phyloP scores from a whole-genome alignment of 2,329 filamentous ascomycete genomes.

The Trichoderma asperellum region DNA sequence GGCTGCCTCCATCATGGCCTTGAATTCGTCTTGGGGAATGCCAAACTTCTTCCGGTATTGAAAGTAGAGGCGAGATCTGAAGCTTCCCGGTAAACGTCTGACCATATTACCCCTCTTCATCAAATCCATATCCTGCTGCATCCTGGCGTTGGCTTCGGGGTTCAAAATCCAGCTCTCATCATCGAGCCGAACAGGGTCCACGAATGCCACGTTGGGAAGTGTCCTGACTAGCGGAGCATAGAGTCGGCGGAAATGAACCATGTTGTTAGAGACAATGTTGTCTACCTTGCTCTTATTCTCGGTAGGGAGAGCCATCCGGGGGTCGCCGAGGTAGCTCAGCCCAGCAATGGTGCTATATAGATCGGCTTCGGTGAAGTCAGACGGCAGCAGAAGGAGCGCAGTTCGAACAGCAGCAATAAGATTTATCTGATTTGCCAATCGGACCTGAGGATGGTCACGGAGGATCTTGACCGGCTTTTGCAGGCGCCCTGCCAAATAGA shows the following conservation, averaged over 20 bases:
- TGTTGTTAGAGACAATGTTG: constrained; percentile 92
- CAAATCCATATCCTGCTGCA: constrained; percentile 92
- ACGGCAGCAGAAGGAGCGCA: constrained; percentile 82
- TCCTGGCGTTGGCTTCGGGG: constrained; percentile 62
- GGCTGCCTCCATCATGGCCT: constrained; percentile 78
- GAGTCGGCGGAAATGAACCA: constrained; percentile 86
- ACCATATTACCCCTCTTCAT: constrained; percentile 95
- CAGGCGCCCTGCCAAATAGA: constrained; percentile 93
- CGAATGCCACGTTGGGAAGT: constrained; percentile 84
- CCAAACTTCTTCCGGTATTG: constrained; percentile 89
- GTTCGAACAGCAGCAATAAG: constrained; percentile 89
- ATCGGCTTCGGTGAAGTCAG: constrained; percentile 81
- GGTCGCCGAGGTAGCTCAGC: constrained; percentile 92
- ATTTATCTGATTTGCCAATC: constrained; percentile 94
- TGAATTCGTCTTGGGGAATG: constrained; percentile 82
- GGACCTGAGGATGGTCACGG: constrained; percentile 87
- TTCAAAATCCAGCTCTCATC: constrained; percentile 48
- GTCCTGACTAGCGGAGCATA: constrained; percentile 89
- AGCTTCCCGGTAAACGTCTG: constrained; percentile 80
- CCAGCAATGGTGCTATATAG: constrained; percentile 90
- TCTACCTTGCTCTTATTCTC: constrained; percentile 91
- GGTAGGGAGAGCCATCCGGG: constrained; percentile 88
- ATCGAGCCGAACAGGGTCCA: constrained; percentile 53
- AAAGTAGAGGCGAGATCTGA: constrained; percentile 90
- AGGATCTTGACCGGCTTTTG: constrained; percentile 99